Conservation (phyloP, 2,329 filamentous ascomycete species). For the Colletotrichum endophyticum region DNA sequence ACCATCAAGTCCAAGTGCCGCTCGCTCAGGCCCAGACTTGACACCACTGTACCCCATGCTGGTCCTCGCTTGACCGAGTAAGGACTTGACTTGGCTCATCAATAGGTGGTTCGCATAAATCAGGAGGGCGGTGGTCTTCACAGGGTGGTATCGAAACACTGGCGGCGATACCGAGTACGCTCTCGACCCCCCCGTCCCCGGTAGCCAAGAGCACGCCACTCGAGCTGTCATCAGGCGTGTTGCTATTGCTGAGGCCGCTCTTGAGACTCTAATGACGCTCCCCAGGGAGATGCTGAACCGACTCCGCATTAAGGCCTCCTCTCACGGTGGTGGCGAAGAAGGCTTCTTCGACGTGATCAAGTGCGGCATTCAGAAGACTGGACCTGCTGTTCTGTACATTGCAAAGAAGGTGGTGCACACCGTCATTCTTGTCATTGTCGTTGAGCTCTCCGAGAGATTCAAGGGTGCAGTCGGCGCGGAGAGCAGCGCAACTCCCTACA, state of each 20-base stretch:
- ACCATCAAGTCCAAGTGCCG: background rate
- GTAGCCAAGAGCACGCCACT: background rate
- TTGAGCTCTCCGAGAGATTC: background rate
- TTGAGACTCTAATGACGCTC: background rate
- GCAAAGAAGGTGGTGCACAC: background rate
- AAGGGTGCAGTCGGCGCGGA: background rate
- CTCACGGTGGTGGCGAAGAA: background rate
- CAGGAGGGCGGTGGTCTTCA: background rate
- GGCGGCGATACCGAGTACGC: background rate
- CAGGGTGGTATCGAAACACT: background rate
- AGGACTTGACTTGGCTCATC: background rate
- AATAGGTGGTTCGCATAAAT: background rate
- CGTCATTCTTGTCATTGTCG: background rate
- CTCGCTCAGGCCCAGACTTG: background rate
- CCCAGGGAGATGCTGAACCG: background rate
- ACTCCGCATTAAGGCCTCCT: background rate
- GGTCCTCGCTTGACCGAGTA: background rate
- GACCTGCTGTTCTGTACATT: background rate
- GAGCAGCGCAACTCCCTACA: background rate
- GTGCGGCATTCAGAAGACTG: background rate
- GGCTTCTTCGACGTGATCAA: background rate
- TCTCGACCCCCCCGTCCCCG: background rate
- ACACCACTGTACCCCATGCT: background rate
- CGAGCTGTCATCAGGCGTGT: background rate
- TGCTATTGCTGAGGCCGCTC: background rate